phyloP scores from a whole-genome alignment of 352 stramenopile genomes.

The Pythium aristosporum region DNA sequence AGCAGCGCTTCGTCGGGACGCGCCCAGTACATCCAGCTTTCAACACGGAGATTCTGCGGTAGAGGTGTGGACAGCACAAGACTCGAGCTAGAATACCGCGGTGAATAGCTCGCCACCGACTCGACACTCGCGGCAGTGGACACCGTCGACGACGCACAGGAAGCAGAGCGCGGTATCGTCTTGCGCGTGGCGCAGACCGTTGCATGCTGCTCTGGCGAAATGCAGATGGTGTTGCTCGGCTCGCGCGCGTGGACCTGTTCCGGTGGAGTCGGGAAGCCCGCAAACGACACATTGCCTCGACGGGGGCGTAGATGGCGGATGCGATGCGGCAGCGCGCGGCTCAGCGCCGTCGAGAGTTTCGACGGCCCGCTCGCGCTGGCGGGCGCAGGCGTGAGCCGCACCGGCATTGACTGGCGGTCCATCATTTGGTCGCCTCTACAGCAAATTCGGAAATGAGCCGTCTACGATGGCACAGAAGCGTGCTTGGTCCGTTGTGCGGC shows the following conservation, averaged over 20 bases:
- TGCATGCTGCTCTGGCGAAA: slow-evolving; percentile 1
- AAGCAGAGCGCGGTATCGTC: slow-evolving; percentile 4
- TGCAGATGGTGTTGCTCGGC: slow-evolving; percentile 21
- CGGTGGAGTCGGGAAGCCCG: neutral
- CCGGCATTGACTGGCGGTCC: neutral
- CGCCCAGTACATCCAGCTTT: slow-evolving; percentile 49
- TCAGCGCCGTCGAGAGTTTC: slow-evolving; percentile 5
- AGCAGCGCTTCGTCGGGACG: slow-evolving; percentile 22
- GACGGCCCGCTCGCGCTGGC: neutral
- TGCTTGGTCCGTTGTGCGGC: neutral
- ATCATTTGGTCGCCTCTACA: neutral
- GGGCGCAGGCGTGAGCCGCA: neutral
- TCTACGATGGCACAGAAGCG: neutral
- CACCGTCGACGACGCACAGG: neutral
- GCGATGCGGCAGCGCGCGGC: slow-evolving; percentile 8
- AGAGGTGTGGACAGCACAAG: slow-evolving; percentile 32
- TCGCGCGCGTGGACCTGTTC: neutral
- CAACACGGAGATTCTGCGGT: slow-evolving; percentile 27
- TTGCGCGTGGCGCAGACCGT: too few relatives aligned
- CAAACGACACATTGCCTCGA: slow-evolving; percentile 15
- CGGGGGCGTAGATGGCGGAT: slow-evolving; percentile 1
- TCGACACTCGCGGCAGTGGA: neutral
- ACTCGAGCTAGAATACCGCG: slow-evolving; percentile 18
- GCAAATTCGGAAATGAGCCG: slow-evolving; percentile 3
- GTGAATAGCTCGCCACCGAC: slow-evolving; percentile 1